Percentiles rank a stretch among this genome's conserved stretches.
Conservation (phyloP, 768 basidiomycete genomes). For the Sporobolomyces roseus region DNA sequence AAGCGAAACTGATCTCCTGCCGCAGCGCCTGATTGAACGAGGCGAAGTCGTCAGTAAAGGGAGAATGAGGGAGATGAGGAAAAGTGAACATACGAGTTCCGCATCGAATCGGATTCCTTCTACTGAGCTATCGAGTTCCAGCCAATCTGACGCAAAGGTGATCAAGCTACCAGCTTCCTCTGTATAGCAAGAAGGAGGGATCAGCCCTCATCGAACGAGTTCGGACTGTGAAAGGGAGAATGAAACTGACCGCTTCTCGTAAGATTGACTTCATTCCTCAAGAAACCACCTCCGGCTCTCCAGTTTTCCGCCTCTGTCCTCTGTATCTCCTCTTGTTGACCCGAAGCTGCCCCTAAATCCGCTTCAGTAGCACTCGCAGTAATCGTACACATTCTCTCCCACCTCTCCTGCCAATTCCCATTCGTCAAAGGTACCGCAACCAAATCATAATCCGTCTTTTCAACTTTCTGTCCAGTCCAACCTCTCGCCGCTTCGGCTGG, state of each 20-base stretch:
- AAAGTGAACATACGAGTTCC: constrained; percentile 66
- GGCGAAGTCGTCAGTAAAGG: not conserved
- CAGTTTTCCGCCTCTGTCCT: constrained; percentile 70
- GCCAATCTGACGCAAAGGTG: constrained; percentile 83
- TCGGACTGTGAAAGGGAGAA: no score
- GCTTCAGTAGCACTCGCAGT: constrained; percentile 51
- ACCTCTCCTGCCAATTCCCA: constrained; percentile 75
- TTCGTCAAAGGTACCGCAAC: constrained; percentile 87
- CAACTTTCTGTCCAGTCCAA: constrained; percentile 13
- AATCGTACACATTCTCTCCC: constrained; percentile 73
- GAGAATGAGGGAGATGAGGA: not conserved
- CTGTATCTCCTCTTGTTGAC: constrained; percentile 48
- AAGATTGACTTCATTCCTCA: constrained; percentile 79
- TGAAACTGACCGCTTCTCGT: constrained; percentile 71
- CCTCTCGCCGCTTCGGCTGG: constrained; percentile 38
- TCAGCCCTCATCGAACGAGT: not conserved
- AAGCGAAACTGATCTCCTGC: constrained; percentile 87
- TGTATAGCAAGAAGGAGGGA: constrained; percentile 50
- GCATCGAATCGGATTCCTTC: constrained; percentile 94
- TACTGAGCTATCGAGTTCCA: constrained; percentile 86
- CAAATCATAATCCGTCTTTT: constrained; percentile 64
- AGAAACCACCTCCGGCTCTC: constrained; percentile 75
- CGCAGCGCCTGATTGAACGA: constrained; percentile 65
- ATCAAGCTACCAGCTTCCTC: constrained; percentile 55
- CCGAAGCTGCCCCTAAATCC: constrained; percentile 48